Evolutionary conservation across 176 grass and related monocot species (phyloP).

Genomic region (Ananas comosus): DNA sequence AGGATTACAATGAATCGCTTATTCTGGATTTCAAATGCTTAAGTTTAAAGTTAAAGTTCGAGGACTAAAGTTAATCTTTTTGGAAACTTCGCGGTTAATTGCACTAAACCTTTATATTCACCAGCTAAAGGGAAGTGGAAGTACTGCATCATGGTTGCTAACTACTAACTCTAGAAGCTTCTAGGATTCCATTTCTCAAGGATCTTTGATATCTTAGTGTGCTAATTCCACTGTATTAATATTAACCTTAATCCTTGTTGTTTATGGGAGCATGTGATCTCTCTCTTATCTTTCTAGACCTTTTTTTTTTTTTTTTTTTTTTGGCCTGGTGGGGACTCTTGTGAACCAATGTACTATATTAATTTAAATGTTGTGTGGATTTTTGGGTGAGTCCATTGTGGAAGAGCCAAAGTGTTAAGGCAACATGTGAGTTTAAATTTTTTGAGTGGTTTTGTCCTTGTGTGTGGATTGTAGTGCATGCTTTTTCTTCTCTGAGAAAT

Average conservation of each 20-base stretch:
- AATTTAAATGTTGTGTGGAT: conserved; percentile 19
- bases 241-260: conserved; percentile 7
- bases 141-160: conserved; percentile 29
- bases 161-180: conserved; percentile 41
- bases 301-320: neutral
- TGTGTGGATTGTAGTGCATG: neutral
- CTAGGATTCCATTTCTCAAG: conserved; percentile 14
- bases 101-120: neutral
- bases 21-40: no score
- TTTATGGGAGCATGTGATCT: conserved; percentile 8
- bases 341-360: conserved; percentile 25
- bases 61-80: neutral
- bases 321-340: conserved; percentile 4
- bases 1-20: no score
- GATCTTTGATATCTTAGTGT: conserved; percentile 25
- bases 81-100: neutral
- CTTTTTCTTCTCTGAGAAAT: conserved; percentile 12
- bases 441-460: conserved; percentile 20
- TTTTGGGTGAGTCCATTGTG: conserved; percentile 16
- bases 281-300: neutral
- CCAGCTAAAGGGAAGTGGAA: conserved; percentile 1
- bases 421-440: conserved; percentile 35
- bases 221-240: neutral
- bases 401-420: conserved; percentile 33
- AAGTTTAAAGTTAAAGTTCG: no score